Evolutionary conservation across 176 grass and related monocot genomes (phyloP).

Genomic region (Oryza nivara): DNA sequence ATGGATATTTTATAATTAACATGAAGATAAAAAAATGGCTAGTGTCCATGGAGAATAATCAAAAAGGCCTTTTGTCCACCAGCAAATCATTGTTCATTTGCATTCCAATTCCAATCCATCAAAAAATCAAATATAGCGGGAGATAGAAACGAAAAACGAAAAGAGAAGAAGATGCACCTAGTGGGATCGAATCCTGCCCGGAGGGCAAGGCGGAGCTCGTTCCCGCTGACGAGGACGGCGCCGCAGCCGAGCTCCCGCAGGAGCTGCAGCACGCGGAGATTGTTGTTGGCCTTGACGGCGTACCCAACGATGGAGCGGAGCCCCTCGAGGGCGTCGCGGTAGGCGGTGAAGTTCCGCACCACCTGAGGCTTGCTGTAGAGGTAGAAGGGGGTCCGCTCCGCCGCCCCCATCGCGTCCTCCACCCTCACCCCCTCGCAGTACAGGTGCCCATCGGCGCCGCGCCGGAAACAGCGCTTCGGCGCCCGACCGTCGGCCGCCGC

Average conservation of each 20-base stretch:
- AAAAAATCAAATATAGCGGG: not conserved
- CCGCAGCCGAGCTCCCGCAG: conserved; percentile 76
- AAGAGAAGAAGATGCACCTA: conserved; percentile 39
- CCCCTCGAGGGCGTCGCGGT: conserved; percentile 73
- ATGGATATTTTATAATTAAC: not conserved
- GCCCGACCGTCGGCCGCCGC: not conserved
- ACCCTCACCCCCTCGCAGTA: conserved; percentile 83
- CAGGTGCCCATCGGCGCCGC: conserved; percentile 68
- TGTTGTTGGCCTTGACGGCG: conserved; percentile 96
- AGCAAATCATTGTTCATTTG: not conserved
- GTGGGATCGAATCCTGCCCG: conserved; percentile 73
- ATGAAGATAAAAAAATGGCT: not conserved
- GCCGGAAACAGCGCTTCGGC: conserved; percentile 70
- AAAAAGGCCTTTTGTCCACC: not conserved
- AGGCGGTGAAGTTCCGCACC: conserved; percentile 76
- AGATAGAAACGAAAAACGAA: not conserved
- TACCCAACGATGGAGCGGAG: conserved; percentile 80
- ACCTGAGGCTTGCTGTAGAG: conserved; percentile 97
- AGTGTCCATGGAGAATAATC: no score
- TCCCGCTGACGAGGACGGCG: conserved; percentile 92
- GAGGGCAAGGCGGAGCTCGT: conserved; percentile 82
- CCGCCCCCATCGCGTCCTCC: conserved; percentile 75
- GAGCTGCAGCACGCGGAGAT: conserved; percentile 73
- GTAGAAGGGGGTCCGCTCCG: conserved; percentile 86
- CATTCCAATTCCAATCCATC: not conserved